These are phyloP conservation scores for Akanthomyces lecanii DNA, from an alignment of 2,329 filamentous ascomycete species.

Conservation along the genomic window DNA sequence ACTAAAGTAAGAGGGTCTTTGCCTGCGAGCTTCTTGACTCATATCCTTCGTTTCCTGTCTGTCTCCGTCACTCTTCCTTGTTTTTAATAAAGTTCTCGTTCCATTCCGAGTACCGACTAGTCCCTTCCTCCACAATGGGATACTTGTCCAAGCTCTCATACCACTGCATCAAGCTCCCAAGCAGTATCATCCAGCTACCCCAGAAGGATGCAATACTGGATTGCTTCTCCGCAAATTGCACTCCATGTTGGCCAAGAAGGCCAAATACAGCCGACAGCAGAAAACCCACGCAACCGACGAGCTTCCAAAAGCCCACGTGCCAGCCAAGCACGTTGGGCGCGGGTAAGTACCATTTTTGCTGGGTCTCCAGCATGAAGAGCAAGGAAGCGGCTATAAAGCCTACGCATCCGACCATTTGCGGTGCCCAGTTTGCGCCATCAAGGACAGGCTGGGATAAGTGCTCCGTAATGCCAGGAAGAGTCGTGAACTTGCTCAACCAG, in stretches of 20 bases:
- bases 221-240: constrained; percentile 40
- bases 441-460: constrained; percentile 39
- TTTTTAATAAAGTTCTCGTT: neutral
- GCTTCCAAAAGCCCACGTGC: constrained; percentile 64
- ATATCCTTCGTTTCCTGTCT: too few species aligned
- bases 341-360: constrained; percentile 58
- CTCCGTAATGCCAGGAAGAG: constrained; percentile 55
- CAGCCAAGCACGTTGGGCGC: constrained; percentile 55
- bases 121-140: constrained; percentile 17
- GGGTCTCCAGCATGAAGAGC: constrained; percentile 64
- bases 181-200: constrained; percentile 39
- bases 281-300: constrained; percentile 56
- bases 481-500: constrained; percentile 37
- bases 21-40: too few species aligned
- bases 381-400: constrained; percentile 57
- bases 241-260: constrained; percentile 45
- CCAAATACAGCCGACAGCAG: constrained; percentile 57
- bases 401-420: constrained; percentile 57
- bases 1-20: too few species aligned
- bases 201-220: constrained; percentile 43
- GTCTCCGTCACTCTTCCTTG: too few species aligned
- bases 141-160: constrained; percentile 25
- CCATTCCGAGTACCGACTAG: constrained; percentile 2
- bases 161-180: constrained; percentile 24
- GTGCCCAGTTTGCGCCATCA: constrained; percentile 55